These are phyloP conservation scores for Fusarium sororula DNA, from an alignment of 2,329 filamentous ascomycete species.

Conservation along the genomic window DNA sequence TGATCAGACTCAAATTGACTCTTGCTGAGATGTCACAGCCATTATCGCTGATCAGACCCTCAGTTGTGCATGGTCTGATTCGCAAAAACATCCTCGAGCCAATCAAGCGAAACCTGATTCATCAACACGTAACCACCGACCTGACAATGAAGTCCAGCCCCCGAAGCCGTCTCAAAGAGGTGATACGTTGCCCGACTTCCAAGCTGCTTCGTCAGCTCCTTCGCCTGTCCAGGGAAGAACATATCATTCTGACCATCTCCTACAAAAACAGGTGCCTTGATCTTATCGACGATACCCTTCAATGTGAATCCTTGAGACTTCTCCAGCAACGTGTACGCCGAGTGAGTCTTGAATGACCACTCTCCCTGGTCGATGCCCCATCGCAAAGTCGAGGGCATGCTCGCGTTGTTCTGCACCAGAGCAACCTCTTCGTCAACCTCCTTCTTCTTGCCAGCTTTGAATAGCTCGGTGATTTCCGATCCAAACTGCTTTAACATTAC, in stretches of 20 bases:
- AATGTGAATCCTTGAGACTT: constrained; percentile 21
- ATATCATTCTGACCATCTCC: constrained; percentile 19
- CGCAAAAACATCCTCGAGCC: constrained; percentile 13
- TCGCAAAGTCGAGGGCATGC: neutral
- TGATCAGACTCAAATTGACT: neutral
- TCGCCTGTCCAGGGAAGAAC: constrained; percentile 10
- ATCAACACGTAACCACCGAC: constrained; percentile 4
- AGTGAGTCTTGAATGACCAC: constrained; percentile 15
- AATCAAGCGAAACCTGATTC: constrained; percentile 16
- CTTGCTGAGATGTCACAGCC: neutral
- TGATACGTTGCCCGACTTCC: neutral
- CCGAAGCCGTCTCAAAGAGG: neutral
- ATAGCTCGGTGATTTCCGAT: neutral
- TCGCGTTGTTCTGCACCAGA: neutral
- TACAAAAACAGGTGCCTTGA: constrained; percentile 36
- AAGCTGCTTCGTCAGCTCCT: neutral
- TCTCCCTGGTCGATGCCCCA: constrained; percentile 10
- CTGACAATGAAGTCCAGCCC: constrained; percentile 7
- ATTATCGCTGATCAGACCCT: neutral
- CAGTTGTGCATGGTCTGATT: neutral
- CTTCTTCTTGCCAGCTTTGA: neutral
- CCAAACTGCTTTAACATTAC: neutral
- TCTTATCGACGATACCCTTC: constrained; percentile 17
- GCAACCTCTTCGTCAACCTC: neutral
- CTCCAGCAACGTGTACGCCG: neutral